Evolutionary conservation across 148 eudicot species (phyloP).

Genomic region (Vaccinium myrtillus): DNA sequence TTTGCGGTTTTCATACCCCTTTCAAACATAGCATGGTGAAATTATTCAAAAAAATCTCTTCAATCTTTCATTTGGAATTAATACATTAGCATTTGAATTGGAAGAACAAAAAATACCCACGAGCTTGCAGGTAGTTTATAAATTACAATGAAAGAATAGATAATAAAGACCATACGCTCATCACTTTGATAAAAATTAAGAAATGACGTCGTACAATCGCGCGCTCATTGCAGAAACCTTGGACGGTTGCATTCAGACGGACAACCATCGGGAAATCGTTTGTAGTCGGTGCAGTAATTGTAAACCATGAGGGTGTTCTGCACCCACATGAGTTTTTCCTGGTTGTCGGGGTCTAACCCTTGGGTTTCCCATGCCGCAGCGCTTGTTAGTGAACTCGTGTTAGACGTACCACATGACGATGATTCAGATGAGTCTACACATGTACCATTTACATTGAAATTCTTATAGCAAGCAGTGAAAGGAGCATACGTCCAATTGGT

Average conservation of each 20-base stretch:
- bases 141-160: not conserved
- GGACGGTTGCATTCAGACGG: constrained; percentile 17
- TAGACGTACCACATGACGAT: not conserved
- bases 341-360: not conserved
- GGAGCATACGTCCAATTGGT: constrained; percentile 17
- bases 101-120: not conserved
- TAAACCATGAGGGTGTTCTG: constrained; percentile 13
- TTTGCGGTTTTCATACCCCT: not conserved
- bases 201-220: not conserved
- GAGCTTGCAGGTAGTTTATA: not conserved
- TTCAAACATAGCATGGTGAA: no score
- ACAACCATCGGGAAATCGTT: not conserved
- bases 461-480: constrained; percentile 10
- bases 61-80: not conserved
- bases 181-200: not conserved
- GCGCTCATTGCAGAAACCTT: not conserved
- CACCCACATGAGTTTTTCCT: constrained; percentile 3
- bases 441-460: constrained; percentile 17
- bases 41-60: not conserved
- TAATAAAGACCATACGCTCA: not conserved
- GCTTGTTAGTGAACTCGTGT: no score
- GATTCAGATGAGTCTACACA: not conserved
- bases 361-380: not conserved
- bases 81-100: not conserved
- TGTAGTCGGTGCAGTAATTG: constrained; percentile 17